These are phyloP conservation scores for Cystobasidium ongulense DNA, from an alignment of 768 basidiomycete genomes.

Conservation along the genomic window DNA sequence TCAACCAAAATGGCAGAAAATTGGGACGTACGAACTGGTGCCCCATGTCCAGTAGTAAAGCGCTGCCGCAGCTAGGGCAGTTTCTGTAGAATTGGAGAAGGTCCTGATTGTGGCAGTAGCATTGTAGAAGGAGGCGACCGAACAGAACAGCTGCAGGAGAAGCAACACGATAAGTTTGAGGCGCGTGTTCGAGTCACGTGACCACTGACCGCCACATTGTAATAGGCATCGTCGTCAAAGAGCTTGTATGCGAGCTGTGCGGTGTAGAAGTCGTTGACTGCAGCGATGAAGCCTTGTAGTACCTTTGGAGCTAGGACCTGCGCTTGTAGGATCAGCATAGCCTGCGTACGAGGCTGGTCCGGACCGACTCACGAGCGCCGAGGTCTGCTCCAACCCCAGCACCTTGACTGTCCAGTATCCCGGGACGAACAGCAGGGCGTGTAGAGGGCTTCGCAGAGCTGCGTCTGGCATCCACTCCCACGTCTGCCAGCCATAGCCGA, in stretches of 20 bases:
- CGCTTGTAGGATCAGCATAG: not conserved
- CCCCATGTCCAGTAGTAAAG: constrained; percentile 59
- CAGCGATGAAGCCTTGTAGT: constrained; percentile 49
- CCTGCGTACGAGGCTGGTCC: constrained; percentile 13
- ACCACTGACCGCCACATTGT: constrained; percentile 3
- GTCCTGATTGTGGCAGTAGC: constrained; percentile 73
- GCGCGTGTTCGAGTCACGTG: not conserved
- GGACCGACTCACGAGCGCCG: constrained; percentile 56
- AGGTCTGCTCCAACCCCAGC: constrained; percentile 53
- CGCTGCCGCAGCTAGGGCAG: constrained; percentile 70
- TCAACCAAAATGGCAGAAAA: not conserved
- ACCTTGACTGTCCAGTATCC: constrained; percentile 63
- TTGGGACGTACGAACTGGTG: not conserved
- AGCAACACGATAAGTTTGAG: not conserved
- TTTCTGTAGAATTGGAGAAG: constrained; percentile 86
- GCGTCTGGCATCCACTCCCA: constrained; percentile 75
- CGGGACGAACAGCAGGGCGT: constrained; percentile 72
- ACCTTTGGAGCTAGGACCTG: constrained; percentile 61
- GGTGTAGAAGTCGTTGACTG: constrained; percentile 64
- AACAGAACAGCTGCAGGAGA: constrained; percentile 44
- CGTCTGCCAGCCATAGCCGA: constrained; percentile 81
- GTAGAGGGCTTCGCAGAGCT: constrained; percentile 71
- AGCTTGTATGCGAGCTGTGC: constrained; percentile 52
- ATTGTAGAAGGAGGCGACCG: constrained; percentile 83
- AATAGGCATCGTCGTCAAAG: not conserved